Evolutionary conservation across 2,329 filamentous ascomycete genomes (phyloP).

Genomic region (Sphaerostilbella broomeana): DNA sequence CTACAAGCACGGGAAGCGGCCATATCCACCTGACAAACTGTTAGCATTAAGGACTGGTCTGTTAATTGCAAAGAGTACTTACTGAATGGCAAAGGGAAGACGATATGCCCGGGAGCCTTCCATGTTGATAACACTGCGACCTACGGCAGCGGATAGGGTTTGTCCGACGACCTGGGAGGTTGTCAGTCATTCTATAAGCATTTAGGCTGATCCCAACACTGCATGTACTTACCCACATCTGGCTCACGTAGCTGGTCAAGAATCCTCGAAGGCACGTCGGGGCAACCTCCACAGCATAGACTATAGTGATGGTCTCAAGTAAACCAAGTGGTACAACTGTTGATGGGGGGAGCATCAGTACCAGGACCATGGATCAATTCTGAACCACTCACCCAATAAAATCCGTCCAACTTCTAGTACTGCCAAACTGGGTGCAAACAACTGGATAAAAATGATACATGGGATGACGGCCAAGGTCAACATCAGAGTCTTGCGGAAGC

Average conservation of each 20-base stretch:
- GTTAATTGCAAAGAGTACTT: not conserved
- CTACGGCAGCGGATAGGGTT: conserved; percentile 32
- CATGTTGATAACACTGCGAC: conserved; percentile 17
- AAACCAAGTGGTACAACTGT: conserved; percentile 34
- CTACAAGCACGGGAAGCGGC: conserved; percentile 34
- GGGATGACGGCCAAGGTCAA: conserved; percentile 21
- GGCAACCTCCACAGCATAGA: conserved; percentile 40
- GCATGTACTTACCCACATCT: conserved; percentile 39
- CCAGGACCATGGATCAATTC: too few relatives aligned
- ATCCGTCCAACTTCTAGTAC: conserved; percentile 37
- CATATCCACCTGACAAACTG: conserved; percentile 34
- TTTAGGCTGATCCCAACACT: too few relatives aligned
- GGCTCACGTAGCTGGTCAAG: conserved; percentile 39
- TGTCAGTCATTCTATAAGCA: too few relatives aligned
- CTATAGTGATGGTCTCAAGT: conserved; percentile 37
- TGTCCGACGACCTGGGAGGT: conserved; percentile 30
- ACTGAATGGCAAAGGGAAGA: conserved; percentile 40
- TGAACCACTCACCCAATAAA: conserved; percentile 33
- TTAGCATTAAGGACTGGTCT: not conserved
- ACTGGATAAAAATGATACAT: conserved; percentile 40
- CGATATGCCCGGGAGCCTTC: conserved; percentile 37
- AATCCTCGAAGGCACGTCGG: conserved; percentile 35
- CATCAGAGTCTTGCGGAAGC: conserved; percentile 38
- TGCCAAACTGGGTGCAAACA: conserved; percentile 35
- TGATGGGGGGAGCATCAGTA: too few relatives aligned